Evolutionary conservation across 352 stramenopile genomes (phyloP), one percentile per base, ranked within the genome.

Genomic region (Phytopythium mirpurense): DNA sequence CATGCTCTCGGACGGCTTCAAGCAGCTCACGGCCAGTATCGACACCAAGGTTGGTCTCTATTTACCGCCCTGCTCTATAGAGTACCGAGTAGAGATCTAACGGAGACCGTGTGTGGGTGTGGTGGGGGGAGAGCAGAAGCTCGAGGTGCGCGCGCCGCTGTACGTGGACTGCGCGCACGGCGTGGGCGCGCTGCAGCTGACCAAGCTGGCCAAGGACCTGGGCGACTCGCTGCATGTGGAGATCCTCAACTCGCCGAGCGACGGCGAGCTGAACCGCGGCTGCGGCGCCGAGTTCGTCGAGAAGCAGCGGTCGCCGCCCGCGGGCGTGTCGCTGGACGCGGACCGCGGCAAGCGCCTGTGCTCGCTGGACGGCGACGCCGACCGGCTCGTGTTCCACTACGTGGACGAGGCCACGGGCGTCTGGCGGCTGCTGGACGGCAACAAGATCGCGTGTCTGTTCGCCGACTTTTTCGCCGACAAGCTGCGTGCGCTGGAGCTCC

Each of bases 331-430:
- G 8, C 74, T 71, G 43, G 83, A 90, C 26, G 72, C 61, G 14
- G 75, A 86, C 62, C 74, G 74, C 38, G 76, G 78, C 63, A 89
- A 89, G 59, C 78, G 83, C 54, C 95, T 87, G 72, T 97, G 88
- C 69, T 98, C 88, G 24, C 71, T 99, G 44, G 97, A 99, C 74
- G 97, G 97, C 45, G 97, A 99, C 76, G 96, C 93, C 11, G 97
- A 99, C 76, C 89, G 97, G 21, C 74, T 99, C n/a, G 77, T 99
- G 51, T 99, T 98, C 74, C 96, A 98, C 78, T 96, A 83, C 65
- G 88, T 97, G 60, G 78, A 94, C 53, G 56, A 85, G 9, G 63
- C 83, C 34, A 36, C 45, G 16, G 72, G 77, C 50, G 67, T 58
- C 40, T 96, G 85, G 63, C 73, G 88, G 48, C 65, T 99, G 44